A percentile compares a stretch with the other conserved stretches of the same genome.
These are phyloP conservation scores for Psilocybe sp. DNA, from an alignment of 768 basidiomycete species.

Conservation along the genomic window DNA sequence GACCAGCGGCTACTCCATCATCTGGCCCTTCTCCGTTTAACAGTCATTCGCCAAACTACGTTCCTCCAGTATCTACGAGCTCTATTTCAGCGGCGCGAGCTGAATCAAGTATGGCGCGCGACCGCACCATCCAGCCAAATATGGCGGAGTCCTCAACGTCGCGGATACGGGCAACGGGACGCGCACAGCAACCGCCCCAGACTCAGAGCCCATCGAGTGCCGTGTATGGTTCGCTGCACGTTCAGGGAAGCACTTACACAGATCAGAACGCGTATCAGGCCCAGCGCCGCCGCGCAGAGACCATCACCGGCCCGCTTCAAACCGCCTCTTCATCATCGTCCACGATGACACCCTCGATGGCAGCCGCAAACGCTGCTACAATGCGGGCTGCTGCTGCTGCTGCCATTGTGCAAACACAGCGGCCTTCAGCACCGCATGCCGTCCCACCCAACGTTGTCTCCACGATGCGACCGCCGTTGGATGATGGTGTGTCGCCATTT, in stretches of 20 bases:
- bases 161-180: neutral
- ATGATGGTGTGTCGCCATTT: no score
- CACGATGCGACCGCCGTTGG: no score
- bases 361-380: neutral
- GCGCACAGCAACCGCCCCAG: neutral
- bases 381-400: no score
- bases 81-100: constrained; percentile 7
- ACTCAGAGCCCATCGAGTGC: constrained; percentile 14
- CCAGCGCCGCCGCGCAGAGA: constrained; percentile 5
- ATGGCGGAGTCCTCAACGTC: neutral
- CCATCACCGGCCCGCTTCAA: neutral
- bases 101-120: constrained; percentile 15
- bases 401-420: no score
- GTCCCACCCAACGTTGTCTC: no score
- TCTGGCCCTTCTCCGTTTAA: neutral
- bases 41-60: no score
- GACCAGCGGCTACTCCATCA: no score
- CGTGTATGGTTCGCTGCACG: constrained; percentile 17
- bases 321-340: neutral
- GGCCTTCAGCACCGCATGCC: no score
- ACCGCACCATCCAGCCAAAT: constrained; percentile 20
- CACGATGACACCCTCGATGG: neutral
- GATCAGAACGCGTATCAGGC: neutral
- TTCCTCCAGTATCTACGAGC: no score
- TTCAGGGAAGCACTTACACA: constrained; percentile 7